Percentiles rank a stretch among this genome's conserved stretches.
Evolutionary conservation across 768 basidiomycete genomes (phyloP).

Genomic region (Sporobolomyces phaffii): DNA sequence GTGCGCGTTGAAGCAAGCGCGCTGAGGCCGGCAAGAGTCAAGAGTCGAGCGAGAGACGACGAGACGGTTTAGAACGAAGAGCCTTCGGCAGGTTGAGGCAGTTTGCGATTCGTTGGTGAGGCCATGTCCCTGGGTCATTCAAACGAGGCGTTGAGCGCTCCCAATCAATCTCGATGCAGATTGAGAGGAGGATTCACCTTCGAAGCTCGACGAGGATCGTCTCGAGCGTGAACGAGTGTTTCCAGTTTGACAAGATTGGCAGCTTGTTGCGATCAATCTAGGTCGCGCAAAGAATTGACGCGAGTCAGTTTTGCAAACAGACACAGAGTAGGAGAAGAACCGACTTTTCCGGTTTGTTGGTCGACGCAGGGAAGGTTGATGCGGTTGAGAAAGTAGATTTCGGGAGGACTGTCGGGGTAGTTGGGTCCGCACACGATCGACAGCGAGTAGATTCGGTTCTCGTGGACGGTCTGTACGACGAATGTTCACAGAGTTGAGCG

Average conservation of each 20-base stretch:
- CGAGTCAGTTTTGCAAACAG: no score
- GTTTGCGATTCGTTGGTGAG: slow-evolving; percentile 78
- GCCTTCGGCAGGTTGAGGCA: slow-evolving; percentile 90
- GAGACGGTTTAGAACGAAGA: slow-evolving; percentile 35
- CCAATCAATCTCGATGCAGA: no score
- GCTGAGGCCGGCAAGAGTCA: no score
- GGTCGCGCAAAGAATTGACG: no score
- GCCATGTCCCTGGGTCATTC: slow-evolving; percentile 97
- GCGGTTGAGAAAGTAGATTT: slow-evolving; percentile 74
- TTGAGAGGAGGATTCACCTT: slow-evolving; percentile 55
- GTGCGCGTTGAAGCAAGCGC: no score
- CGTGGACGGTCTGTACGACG: slow-evolving; percentile 75
- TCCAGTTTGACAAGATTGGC: slow-evolving; percentile 69
- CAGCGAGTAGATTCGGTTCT: slow-evolving; percentile 96
- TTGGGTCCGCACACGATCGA: slow-evolving; percentile 72
- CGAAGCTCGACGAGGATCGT: slow-evolving; percentile 86
- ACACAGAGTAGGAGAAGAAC: no score
- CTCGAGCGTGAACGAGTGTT: slow-evolving; percentile 70
- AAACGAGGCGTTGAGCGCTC: no score
- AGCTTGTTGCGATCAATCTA: slow-evolving; percentile 68
- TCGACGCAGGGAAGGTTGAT: slow-evolving; percentile 92
- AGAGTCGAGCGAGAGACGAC: no score
- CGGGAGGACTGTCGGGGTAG: slow-evolving; percentile 73
- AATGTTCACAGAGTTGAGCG: no score
- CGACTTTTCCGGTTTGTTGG: slow-evolving; percentile 59